phyloP scores from a whole-genome alignment of 805 yeast species.

The Grigorovia transvaalensis region DNA sequence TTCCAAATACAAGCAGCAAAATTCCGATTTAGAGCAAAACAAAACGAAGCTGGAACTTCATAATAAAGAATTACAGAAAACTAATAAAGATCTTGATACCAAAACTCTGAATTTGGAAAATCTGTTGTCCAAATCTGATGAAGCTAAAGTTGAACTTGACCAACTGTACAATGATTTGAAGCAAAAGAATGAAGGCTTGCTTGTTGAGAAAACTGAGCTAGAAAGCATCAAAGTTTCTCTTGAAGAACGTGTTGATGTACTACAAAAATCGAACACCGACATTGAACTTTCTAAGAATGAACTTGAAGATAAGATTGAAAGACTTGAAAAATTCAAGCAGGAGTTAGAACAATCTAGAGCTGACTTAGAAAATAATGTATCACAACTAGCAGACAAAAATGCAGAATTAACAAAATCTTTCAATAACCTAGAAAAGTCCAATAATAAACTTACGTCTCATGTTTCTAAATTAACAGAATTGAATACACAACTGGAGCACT shows the following conservation, averaged over 20 bases:
- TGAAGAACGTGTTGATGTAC: background rate
- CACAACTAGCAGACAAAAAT: background rate
- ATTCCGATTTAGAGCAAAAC: background rate
- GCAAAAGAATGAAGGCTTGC: background rate
- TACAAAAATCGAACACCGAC: conserved; percentile 1
- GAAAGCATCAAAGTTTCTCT: background rate
- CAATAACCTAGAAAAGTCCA: background rate
- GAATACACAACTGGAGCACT: background rate
- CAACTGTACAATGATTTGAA: background rate
- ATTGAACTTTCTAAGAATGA: background rate
- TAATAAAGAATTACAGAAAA: background rate
- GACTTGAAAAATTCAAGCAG: background rate
- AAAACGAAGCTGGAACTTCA: background rate
- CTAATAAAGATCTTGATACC: background rate
- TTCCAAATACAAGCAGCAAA: background rate
- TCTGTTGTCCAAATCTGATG: background rate
- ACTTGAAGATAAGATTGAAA: background rate
- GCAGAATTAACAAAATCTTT: background rate
- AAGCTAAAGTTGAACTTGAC: background rate
- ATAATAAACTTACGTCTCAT: background rate
- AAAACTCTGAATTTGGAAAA: background rate
- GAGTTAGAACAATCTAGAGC: background rate
- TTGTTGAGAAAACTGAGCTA: background rate
- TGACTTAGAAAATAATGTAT: background rate
- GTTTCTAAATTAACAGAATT: background rate